Evolutionary conservation across 2,329 filamentous ascomycete genomes (phyloP).

Genomic region (Falciphora oryzae): DNA sequence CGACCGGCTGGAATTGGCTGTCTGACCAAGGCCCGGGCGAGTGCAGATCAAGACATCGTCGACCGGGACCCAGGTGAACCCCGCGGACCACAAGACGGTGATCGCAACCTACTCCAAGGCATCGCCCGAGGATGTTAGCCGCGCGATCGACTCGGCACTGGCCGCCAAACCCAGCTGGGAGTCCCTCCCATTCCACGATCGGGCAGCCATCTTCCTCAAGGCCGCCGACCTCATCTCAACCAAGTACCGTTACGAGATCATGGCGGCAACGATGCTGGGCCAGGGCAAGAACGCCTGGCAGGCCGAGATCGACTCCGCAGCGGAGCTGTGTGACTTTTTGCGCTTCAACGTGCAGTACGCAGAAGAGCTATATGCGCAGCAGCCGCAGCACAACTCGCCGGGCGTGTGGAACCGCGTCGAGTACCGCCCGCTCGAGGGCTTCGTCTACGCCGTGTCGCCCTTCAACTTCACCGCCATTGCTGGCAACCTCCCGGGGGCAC

Average conservation of each 20-base stretch:
- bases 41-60: conserved; percentile 59
- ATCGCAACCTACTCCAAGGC: conserved; percentile 85
- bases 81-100: conserved; percentile 68
- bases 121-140: conserved; percentile 65
- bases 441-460: conserved; percentile 88
- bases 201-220: conserved; percentile 91
- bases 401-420: conserved; percentile 91
- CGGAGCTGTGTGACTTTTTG: conserved; percentile 88
- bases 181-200: conserved; percentile 77
- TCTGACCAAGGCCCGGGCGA: conserved; percentile 7
- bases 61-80: conserved; percentile 70
- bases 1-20: background rate
- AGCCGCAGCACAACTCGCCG: conserved; percentile 75
- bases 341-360: conserved; percentile 93
- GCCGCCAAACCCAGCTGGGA: conserved; percentile 86
- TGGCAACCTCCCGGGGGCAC: conserved; percentile 76
- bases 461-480: conserved; percentile 98
- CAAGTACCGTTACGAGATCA: conserved; percentile 95
- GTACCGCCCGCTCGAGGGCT: conserved; percentile 85
- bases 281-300: conserved; percentile 99
- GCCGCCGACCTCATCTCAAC: conserved; percentile 83
- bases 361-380: conserved; percentile 81
- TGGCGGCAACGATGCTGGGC: conserved; percentile 92
- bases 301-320: conserved; percentile 95
- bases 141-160: conserved; percentile 78